Evolutionary conservation across 2,329 filamentous ascomycete genomes (phyloP).

Genomic region (Phyllosticta capitalensis): DNA sequence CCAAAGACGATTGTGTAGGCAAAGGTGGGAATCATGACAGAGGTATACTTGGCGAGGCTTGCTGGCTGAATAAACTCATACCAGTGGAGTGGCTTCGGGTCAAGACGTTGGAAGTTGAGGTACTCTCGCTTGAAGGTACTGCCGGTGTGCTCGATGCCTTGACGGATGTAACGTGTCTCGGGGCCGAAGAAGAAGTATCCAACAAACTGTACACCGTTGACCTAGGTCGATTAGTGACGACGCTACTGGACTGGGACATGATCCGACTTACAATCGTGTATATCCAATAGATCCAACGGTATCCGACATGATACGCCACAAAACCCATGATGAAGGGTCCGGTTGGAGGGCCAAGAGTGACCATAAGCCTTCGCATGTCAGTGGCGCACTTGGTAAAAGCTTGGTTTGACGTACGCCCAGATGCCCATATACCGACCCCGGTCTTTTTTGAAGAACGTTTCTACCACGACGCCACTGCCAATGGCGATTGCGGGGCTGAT

Average conservation of each 20-base stretch:
- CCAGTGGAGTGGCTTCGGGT: slow-evolving; percentile 39
- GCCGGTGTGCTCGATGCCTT: slow-evolving; percentile 24
- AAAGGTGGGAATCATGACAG: slow-evolving; percentile 41
- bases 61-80: slow-evolving; percentile 46
- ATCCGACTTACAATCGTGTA: slow-evolving; percentile 36
- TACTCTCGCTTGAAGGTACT: slow-evolving; percentile 36
- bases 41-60: slow-evolving; percentile 36
- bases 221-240: slow-evolving; percentile 23
- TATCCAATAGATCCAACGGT: slow-evolving; percentile 51
- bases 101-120: slow-evolving; percentile 39
- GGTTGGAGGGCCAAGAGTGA: slow-evolving; percentile 40
- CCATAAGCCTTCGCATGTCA: slow-evolving; percentile 24
- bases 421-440: slow-evolving; percentile 47
- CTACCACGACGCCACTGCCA: slow-evolving; percentile 48
- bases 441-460: slow-evolving; percentile 49
- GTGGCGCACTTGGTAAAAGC: not conserved
- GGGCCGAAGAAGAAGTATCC: slow-evolving; percentile 47
- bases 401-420: slow-evolving; percentile 36
- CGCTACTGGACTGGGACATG: not conserved
- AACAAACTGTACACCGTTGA: slow-evolving; percentile 48
- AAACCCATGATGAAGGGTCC: slow-evolving; percentile 35
- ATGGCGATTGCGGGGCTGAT: slow-evolving; percentile 46
- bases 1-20: slow-evolving; percentile 51
- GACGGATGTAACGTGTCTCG: slow-evolving; percentile 46
- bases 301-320: slow-evolving; percentile 43